Evolutionary conservation across 2,329 filamentous ascomycete genomes (phyloP).

Genomic region (Fusarium nelsonii): DNA sequence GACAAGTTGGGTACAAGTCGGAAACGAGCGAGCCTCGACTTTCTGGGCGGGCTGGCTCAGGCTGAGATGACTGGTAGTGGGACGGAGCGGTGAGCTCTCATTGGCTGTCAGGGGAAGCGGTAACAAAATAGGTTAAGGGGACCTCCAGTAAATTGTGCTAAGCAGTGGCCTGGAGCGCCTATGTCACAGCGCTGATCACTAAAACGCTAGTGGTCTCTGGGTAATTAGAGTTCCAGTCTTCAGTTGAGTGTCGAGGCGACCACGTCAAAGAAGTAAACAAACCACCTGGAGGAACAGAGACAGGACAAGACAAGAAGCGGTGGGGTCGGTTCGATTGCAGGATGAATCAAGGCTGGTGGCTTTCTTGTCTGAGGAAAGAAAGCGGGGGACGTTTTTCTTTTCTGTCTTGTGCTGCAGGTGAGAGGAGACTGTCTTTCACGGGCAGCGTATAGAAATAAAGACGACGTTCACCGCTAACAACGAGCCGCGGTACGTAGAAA

Average conservation of each 20-base stretch:
- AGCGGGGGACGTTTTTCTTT: constrained; percentile 20
- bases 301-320: constrained; percentile 28
- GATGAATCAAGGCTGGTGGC: constrained; percentile 27
- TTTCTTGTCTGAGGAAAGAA: constrained; percentile 8
- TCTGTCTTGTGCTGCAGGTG: constrained; percentile 21
- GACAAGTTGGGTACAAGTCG: constrained; percentile 31
- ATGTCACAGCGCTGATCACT: constrained; percentile 27
- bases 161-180: constrained; percentile 8
- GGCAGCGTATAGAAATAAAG: constrained; percentile 9
- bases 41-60: constrained; percentile 27
- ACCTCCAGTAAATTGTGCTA: constrained; percentile 16
- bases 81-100: constrained; percentile 35
- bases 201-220: constrained; percentile 28
- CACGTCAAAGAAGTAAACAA: constrained; percentile 38
- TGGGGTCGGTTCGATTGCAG: constrained; percentile 17
- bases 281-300: constrained; percentile 23
- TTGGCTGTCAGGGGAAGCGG: constrained; percentile 34
- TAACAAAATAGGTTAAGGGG: constrained; percentile 39
- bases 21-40: constrained; percentile 25
- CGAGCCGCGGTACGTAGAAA: constrained; percentile 3
- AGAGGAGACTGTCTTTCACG: constrained; percentile 12
- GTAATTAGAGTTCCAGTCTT: constrained; percentile 26
- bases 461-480: constrained; percentile 15
- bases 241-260: constrained; percentile 21
- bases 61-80: constrained; percentile 33